Percentiles rank a stretch among this genome's conserved stretches.
These are phyloP conservation scores for Neonectria sp. DNA, from an alignment of 2,329 filamentous ascomycete genomes.

Conservation along the genomic window DNA sequence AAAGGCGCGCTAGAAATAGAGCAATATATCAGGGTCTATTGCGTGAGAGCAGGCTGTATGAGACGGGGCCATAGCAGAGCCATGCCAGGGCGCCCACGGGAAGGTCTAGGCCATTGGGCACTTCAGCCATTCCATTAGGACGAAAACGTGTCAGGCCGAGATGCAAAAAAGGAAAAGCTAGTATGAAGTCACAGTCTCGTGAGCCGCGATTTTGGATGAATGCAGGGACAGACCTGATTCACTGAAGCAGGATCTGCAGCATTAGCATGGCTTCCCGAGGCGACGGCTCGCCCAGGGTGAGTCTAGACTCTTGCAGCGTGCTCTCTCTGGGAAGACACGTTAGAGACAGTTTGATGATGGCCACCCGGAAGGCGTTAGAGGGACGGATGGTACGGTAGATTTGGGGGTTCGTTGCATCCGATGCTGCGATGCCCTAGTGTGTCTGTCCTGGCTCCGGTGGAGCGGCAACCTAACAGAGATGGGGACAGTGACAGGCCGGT, in stretches of 20 bases:
- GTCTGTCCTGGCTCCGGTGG: background rate
- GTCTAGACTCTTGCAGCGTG: background rate
- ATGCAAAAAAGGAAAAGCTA: constrained; percentile 28
- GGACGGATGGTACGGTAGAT: constrained; percentile 17
- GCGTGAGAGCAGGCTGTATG: constrained; percentile 37
- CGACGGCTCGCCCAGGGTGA: constrained; percentile 7
- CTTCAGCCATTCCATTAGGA: background rate
- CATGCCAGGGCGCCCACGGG: constrained; percentile 25
- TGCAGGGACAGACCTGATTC: background rate
- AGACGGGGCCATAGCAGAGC: constrained; percentile 33
- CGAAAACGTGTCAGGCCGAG: constrained; percentile 7
- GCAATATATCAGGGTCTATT: constrained; percentile 43
- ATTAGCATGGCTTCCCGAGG: constrained; percentile 10
- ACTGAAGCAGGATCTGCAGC: background rate
- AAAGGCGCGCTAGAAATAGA: constrained; percentile 35
- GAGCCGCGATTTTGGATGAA: background rate
- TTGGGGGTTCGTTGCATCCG: constrained; percentile 18
- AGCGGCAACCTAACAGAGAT: constrained; percentile 6
- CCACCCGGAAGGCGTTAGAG: constrained; percentile 6
- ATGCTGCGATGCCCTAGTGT: constrained; percentile 4
- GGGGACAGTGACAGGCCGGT: constrained; percentile 6
- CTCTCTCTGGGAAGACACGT: background rate
- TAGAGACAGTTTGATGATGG: background rate
- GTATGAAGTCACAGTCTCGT: background rate
- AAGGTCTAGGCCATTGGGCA: constrained; percentile 17